phyloP scores from a whole-genome alignment of 192 early-diverging fungal species.

The Gonapodya prolifera region DNA sequence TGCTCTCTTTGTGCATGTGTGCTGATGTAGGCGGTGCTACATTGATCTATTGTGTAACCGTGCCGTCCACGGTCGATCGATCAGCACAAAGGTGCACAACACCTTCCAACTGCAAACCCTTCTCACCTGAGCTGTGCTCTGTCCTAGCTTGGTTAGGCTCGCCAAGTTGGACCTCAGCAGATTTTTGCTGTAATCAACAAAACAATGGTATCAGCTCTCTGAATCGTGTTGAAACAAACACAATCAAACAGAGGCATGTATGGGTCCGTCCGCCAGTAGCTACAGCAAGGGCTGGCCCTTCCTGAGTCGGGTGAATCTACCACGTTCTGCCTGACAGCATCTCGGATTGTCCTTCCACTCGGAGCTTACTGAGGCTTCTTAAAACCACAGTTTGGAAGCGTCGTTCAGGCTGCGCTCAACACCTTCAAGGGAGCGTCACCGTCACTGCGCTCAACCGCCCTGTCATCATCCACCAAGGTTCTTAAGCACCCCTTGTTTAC shows the following conservation, averaged over 20 bases:
- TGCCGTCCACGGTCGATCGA: too few relatives aligned
- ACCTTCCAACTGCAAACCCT: background rate
- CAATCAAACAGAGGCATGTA: background rate
- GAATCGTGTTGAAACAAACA: background rate
- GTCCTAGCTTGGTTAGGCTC: background rate
- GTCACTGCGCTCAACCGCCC: background rate
- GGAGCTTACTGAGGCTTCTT: background rate
- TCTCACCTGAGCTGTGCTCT: background rate
- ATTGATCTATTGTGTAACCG: too few relatives aligned
- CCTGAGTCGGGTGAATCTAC: background rate
- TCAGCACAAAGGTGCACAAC: too few relatives aligned
- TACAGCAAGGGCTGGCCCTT: background rate
- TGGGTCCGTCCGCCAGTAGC: background rate
- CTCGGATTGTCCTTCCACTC: background rate
- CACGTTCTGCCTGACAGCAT: background rate
- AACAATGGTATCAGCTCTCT: background rate
- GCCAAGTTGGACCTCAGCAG: background rate
- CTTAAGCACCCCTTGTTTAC: background rate
- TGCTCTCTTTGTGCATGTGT: too few relatives aligned
- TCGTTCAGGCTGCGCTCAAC: too few relatives aligned
- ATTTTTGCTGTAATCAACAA: background rate
- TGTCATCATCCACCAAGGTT: background rate
- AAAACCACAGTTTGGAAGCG: too few relatives aligned
- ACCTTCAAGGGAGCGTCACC: too few relatives aligned
- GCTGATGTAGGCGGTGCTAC: too few relatives aligned